Evolutionary conservation across 352 stramenopile genomes (phyloP), one percentile per base, ranked within the genome.

Genomic region (Achlya hypogyna): DNA sequence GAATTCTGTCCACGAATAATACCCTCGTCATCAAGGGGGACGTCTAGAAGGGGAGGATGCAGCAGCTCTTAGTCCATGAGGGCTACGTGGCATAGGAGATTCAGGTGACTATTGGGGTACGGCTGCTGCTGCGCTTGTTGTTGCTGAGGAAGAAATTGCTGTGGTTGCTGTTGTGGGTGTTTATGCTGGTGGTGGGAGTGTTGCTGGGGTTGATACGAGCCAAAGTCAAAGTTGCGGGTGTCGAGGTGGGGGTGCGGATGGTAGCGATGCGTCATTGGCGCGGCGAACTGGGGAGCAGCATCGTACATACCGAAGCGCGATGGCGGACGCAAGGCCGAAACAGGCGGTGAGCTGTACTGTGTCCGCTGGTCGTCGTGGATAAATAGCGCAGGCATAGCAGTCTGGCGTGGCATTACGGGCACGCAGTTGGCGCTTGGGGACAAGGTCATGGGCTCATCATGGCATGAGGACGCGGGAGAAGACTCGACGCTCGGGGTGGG

Each of bases 21-120:
- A n/a, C n/a, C n/a, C n/a, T n/a, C n/a, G 38, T 45, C 38, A 10
- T n/a, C 12, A 9, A 45, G 38, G n/a, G 12, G 38, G 38, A 45
- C 38, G 38, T 45, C 38, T 45, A 45, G 38, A 45, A 18, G 14
- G 14, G 38, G 2, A n/a, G 38, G 6, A 45, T 45, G 38, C 38
- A 45, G n/a, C 12, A 45, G 12, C 12, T 9, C 12, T 45, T 65
- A 65, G 27, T 65, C n/a, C 59, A 65, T 65, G 59, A 65, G 59
- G 18, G 59, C 59, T 20, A 65, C 59, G 31, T 65, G 29, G 59
- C 59, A 65, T 28, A 65, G 35, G 16, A 65, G 20, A 29, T 54
- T 65, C 59, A 65, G 31, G n/a, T 58, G 59, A 51, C 23, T 23
- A 40, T 34, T 9, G 35, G 53, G n/a, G n/a, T n/a, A n/a, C n/a